Evolutionary conservation across 106 monocot species (phyloP).

Genomic region (Allium sativum): DNA sequence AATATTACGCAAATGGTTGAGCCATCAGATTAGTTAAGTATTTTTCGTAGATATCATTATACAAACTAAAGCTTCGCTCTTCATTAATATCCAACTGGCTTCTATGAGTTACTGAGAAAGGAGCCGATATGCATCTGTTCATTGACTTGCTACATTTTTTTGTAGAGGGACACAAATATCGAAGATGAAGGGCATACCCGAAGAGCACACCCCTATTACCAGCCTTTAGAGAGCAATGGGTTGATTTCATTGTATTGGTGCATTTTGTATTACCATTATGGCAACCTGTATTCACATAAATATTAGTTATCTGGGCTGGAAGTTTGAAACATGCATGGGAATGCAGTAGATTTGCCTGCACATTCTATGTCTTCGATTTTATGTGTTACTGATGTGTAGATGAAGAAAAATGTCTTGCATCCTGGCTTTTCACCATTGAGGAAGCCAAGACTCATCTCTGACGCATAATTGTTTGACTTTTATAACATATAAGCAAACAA

Average conservation of each 20-base stretch:
- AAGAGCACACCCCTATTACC: conserved; percentile 37
- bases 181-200: conserved; percentile 87
- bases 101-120: conserved; percentile 30
- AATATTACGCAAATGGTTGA: no score
- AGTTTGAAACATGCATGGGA: no score
- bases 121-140: conserved; percentile 70
- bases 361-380: conserved; percentile 17
- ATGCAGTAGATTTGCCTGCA: conserved; percentile 1
- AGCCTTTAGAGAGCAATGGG: conserved; percentile 14
- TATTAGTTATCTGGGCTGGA: no score
- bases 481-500: not conserved
- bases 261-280: conserved; percentile 5
- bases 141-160: conserved; percentile 48
- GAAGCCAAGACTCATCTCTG: conserved; percentile 64
- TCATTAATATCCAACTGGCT: conserved; percentile 18
- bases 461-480: conserved; percentile 79
- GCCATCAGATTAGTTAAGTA: no score
- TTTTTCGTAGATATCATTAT: conserved; percentile 89
- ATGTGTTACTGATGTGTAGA: conserved; percentile 2
- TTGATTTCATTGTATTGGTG: conserved; percentile 16
- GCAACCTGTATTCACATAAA: no score
- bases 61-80: conserved; percentile 75
- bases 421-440: conserved; percentile 12
- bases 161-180: conserved; percentile 51
- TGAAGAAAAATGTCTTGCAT: conserved; percentile 10